Conservation (phyloP, 1,284 basidiomycete genomes). For the Neotropicomus parvogracilis region DNA sequence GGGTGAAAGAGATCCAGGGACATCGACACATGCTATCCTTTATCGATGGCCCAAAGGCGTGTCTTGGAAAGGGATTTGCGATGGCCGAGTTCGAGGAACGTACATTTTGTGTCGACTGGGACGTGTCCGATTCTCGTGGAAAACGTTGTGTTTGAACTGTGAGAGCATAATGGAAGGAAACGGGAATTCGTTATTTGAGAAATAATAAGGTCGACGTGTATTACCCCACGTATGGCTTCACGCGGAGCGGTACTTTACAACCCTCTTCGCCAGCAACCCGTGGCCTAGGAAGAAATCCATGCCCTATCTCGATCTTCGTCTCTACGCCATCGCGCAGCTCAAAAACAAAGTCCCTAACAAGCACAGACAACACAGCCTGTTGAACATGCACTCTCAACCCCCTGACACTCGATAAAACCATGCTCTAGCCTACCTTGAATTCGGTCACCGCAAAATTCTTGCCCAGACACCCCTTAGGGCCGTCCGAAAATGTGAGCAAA, state of each 20-base stretch:
- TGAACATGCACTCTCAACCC: not conserved
- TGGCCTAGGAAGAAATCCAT: conserved; percentile 40
- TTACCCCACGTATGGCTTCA: conserved; percentile 24
- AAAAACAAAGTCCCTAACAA: conserved; percentile 45
- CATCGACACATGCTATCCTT: conserved; percentile 32
- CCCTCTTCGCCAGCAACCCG: conserved; percentile 41
- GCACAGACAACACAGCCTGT: conserved; percentile 44
- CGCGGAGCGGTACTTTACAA: conserved; percentile 40
- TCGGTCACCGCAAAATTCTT: conserved; percentile 41
- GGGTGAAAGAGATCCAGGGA: conserved; percentile 24
- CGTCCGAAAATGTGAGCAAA: conserved; percentile 41
- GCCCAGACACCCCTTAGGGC: conserved; percentile 42
- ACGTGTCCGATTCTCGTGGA: conserved; percentile 40
- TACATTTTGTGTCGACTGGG: no score
- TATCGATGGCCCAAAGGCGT: conserved; percentile 30
- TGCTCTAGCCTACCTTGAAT: conserved; percentile 41
- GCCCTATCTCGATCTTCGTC: conserved; percentile 37
- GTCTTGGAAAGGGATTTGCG: conserved; percentile 34
- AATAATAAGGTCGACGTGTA: not conserved
- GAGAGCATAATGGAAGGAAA: no score
- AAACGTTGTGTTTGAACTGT: conserved; percentile 44
- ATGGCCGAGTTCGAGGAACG: conserved; percentile 32
- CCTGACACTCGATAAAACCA: not conserved
- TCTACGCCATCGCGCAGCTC: conserved; percentile 40
- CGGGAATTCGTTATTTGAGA: no score